Base-by-base conservation (phyloP, 2,329 filamentous ascomycete genomes). In the Gnomoniopsis smithogilvyi region DNA sequence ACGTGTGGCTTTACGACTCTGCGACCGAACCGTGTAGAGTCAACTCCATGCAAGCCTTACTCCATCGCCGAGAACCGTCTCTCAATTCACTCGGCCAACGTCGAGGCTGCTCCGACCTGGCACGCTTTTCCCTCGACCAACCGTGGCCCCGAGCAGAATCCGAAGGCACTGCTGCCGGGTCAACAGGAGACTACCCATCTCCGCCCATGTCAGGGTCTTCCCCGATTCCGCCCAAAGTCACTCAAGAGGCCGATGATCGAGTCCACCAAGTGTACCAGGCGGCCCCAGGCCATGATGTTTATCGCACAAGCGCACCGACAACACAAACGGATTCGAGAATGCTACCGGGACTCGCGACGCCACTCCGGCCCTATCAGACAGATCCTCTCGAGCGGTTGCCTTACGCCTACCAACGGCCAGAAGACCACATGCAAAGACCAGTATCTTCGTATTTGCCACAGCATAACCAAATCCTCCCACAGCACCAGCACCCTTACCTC, bases 171-270 rank as follows among this genome's bases (percentile, higher is more conserved):
- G 78, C 79, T 77, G 79, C 78, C 69, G 77, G 77, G 76, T 79
- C 78, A 69, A 77, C 77, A 70, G 78, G 78, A 79, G 83, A 81
- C 72, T 89, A 89, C 76, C 86, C 85, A 72, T 89, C 86, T 80
- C 86, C 86, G 77, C 86, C 86, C 80, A 89, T 89, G 86, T 88
- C 86, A 79, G 85, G 84, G 72, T 87, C 86, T 78, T 84, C 85
- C 69, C 80, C 80, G 67, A 76, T 81, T 68, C 81, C 84, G 73
- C 77, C 80, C 71, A 85, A 82, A 77, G 72, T 75, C 77, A 79
- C 79, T 72, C 80, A 77, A 73, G 82, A 85, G 74, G 78, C 78
- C 68, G 78, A 77, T 74, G 79, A 82, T 73, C 78, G 80, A 73
- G 76, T 78, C 69, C 80, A 81, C 68, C 76, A 74, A 69, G 71